phyloP scores from a whole-genome alignment of 1,284 basidiomycete species.

The Tilletia setariae region DNA sequence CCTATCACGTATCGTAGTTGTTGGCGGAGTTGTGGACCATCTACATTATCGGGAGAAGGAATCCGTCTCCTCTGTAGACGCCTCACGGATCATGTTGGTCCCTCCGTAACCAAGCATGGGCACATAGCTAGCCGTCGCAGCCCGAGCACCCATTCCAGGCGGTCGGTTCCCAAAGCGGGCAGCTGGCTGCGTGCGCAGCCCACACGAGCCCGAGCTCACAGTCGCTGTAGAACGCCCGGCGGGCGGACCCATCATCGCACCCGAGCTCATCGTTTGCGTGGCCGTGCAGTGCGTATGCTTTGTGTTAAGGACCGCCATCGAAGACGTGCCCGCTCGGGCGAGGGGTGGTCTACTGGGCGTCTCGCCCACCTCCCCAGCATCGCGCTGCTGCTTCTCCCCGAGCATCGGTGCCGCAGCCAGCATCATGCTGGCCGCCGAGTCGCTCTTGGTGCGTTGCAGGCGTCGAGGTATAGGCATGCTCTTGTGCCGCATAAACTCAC shows the following conservation, averaged over 20 bases:
- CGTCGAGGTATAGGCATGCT: not conserved
- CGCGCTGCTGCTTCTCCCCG: not conserved
- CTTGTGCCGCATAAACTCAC: slow-evolving; percentile 59
- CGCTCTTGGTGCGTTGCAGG: slow-evolving; percentile 4
- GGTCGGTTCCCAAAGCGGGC: not conserved
- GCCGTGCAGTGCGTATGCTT: not conserved
- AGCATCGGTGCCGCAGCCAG: not conserved
- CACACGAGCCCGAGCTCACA: not conserved
- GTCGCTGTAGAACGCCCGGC: not conserved
- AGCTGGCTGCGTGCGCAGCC: not conserved
- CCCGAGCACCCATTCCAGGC: slow-evolving; percentile 4
- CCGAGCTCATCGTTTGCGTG: not conserved
- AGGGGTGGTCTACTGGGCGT: slow-evolving; percentile 7
- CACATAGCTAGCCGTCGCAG: slow-evolving; percentile 1
- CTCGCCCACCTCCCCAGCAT: not conserved
- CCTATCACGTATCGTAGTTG: no score
- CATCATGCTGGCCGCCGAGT: slow-evolving; percentile 1
- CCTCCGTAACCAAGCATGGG: not conserved
- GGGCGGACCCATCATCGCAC: not conserved
- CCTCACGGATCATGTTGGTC: slow-evolving; percentile 8
- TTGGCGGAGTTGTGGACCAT: no score
- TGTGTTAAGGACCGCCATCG: not conserved
- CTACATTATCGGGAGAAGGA: not conserved
- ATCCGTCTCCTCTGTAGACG: not conserved
- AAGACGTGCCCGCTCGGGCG: not conserved